phyloP scores from a whole-genome alignment of 306 rosid species.

The Urtica urens region DNA sequence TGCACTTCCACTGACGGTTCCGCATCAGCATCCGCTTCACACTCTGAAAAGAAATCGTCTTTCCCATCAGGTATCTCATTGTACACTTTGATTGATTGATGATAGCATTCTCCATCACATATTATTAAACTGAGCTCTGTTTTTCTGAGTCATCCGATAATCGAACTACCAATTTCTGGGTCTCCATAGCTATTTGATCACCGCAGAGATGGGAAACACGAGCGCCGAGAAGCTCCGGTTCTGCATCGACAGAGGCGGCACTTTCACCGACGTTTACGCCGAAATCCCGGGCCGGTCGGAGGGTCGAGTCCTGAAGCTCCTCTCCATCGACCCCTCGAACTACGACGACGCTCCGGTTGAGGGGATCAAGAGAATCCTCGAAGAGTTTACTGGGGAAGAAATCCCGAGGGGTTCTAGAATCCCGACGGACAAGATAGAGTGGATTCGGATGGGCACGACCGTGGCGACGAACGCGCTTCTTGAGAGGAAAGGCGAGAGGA shows the following conservation, averaged over 20 bases:
- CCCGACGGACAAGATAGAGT: conserved; percentile 79
- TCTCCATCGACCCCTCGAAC: conserved; percentile 84
- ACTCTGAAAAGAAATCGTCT: too few relatives aligned
- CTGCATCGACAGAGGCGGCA: conserved; percentile 93
- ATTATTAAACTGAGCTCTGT: neutral
- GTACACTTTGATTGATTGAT: too few relatives aligned
- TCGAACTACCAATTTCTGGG: neutral
- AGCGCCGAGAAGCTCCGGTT: conserved; percentile 51
- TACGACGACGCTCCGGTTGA: conserved; percentile 90
- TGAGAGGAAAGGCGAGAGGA: conserved; percentile 82
- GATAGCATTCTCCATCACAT: neutral
- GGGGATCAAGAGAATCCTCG: conserved; percentile 77
- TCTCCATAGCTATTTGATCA: conserved; percentile 5
- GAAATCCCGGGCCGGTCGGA: conserved; percentile 66
- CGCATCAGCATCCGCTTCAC: too few relatives aligned
- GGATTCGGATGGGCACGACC: conserved; percentile 99
- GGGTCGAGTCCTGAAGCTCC: conserved; percentile 67
- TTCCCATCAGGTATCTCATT: too few relatives aligned
- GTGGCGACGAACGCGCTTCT: conserved; percentile 91
- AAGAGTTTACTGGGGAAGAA: conserved; percentile 44
- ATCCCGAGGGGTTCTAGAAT: conserved; percentile 48
- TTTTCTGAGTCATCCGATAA: too few relatives aligned
- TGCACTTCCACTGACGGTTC: too few relatives aligned
- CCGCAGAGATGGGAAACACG: conserved; percentile 27
- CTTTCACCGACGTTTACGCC: conserved; percentile 85